Conservation (phyloP, 164 flowering plant species). For the Echeveria elegans region DNA sequence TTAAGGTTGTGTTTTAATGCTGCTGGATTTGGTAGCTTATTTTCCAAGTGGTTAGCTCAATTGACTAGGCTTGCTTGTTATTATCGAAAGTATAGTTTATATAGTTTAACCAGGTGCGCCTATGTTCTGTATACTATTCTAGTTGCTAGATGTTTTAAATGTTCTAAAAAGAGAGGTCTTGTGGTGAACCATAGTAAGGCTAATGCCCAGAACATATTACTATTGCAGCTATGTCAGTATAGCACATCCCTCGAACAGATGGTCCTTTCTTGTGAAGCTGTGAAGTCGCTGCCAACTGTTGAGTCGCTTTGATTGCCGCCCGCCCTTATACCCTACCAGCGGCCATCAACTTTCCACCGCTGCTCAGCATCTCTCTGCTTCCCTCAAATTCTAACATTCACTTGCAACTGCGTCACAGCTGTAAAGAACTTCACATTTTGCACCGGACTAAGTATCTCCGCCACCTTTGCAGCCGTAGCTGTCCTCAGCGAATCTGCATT, state of each 20-base stretch:
- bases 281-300: background rate
- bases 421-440: conserved; percentile 39
- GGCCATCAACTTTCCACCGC: background rate
- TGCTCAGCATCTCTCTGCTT: conserved; percentile 18
- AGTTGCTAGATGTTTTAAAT: no score
- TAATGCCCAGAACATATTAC: no score
- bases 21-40: background rate
- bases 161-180: background rate
- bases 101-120: no score
- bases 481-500: conserved; percentile 37
- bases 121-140: no score
- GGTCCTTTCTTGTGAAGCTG: no score
- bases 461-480: conserved; percentile 26
- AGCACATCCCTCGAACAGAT: no score
- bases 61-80: background rate
- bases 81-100: no score
- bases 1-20: background rate
- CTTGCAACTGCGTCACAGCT: conserved; percentile 35
- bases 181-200: background rate
- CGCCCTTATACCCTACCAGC: background rate
- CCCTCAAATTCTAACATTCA: conserved; percentile 29
- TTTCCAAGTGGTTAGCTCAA: background rate
- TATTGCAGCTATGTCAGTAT: no score
- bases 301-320: background rate
- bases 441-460: conserved; percentile 28